A percentile compares a stretch with the other conserved stretches of the same genome.
phyloP scores from a whole-genome alignment of 2,329 filamentous ascomycete genomes.

The Xylaria multiplex region DNA sequence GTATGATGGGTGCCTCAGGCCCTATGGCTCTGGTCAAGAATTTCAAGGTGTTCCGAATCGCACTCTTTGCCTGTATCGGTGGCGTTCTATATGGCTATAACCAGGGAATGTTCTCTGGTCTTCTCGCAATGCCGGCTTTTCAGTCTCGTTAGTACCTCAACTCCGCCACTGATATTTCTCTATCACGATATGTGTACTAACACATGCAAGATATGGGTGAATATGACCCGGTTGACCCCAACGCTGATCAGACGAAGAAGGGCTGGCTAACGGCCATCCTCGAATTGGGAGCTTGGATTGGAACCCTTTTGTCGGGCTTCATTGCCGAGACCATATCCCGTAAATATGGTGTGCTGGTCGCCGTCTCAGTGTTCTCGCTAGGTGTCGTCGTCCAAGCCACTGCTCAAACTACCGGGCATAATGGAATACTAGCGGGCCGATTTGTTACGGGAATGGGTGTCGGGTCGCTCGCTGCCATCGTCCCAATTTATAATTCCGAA shows the following conservation, averaged over 20 bases:
- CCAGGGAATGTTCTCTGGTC: constrained; percentile 79
- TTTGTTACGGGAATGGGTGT: constrained; percentile 80
- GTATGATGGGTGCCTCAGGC: constrained; percentile 56
- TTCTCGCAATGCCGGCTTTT: constrained; percentile 68
- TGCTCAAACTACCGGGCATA: constrained; percentile 64
- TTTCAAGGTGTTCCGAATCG: constrained; percentile 68
- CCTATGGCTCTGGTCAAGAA: constrained; percentile 65
- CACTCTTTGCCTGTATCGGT: constrained; percentile 70
- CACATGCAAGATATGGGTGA: constrained; percentile 62
- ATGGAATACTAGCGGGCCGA: constrained; percentile 73
- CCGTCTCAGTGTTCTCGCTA: constrained; percentile 72
- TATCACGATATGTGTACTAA: constrained; percentile 17
- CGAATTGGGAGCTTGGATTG: constrained; percentile 81
- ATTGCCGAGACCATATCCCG: constrained; percentile 75
- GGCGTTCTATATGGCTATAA: constrained; percentile 76
- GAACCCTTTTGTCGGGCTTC: constrained; percentile 74
- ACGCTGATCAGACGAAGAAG: constrained; percentile 62
- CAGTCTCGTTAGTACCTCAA: constrained; percentile 56
- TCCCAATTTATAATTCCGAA: constrained; percentile 64
- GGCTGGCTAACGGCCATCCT: constrained; percentile 74
- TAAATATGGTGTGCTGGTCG: constrained; percentile 75
- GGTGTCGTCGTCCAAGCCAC: constrained; percentile 76
- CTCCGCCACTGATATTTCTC: neutral
- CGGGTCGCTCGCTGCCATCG: constrained; percentile 74
- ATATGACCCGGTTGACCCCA: constrained; percentile 58